Evolutionary conservation across 139 green algal genomes (phyloP), one percentile per base, ranked within the genome.

Genomic region (Haematococcus lacustris): DNA sequence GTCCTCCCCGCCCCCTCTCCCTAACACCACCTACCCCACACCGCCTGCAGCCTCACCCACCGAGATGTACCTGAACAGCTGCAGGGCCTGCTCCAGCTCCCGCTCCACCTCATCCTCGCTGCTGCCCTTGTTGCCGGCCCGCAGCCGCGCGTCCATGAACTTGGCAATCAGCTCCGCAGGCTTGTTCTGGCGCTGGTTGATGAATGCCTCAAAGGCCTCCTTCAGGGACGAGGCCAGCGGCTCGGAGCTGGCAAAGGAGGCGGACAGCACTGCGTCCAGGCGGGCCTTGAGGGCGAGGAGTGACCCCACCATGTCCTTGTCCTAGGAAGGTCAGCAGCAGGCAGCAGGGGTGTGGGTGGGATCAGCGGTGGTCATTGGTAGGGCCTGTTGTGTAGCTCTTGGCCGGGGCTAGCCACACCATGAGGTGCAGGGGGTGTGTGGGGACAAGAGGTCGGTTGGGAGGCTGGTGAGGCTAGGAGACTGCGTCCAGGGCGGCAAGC

Each of bases 111-210:
- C 88, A 50, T 96, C 89, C 53, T 98, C 93, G n/a, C 73, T 89
- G 26, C 68, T 38, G n/a, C 70, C 75, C 77, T 95, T 96, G 76
- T 82, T 89, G 37, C 92, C 83, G 7, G 75, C 73, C 2, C 89
- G 77, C 75, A 99, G 79, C 78, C 88, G 86, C 17, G 62, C 75
- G 70, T 99, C 95, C 0, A 99, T 88, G 81, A 92, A 97, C 47
- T 97, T 98, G 51, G 95, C 95, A 3, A 98, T 90, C 40, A 98
- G 83, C 87, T 98, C 94, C 0, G 95, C 94, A 0, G 94, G 92
- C 79, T 88, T 90, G 82, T 85, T 85, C 64, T 89, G 82, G 0
- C 92, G 88, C 73, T 88, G 82, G 86, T 99, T 99, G 73, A 99
- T 91, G 73, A 94, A 94, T 9, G 83, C 73, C 84, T 98, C 93